Percentiles rank a stretch among this genome's conserved stretches.
Conservation (phyloP, 2,329 filamentous ascomycete species). For the Penicillium sp. region DNA sequence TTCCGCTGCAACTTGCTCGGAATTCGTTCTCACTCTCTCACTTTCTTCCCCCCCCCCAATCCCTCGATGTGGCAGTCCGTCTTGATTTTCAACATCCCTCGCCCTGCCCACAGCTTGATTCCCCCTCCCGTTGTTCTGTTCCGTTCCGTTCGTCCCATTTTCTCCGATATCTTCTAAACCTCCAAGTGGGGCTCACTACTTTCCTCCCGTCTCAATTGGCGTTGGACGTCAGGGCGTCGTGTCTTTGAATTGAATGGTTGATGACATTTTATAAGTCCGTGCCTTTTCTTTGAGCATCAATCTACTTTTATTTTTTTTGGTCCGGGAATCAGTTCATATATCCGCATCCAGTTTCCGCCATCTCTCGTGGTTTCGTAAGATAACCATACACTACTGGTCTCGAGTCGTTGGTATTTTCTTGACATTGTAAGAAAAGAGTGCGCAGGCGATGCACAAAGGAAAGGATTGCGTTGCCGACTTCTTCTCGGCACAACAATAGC, state of each 20-base stretch:
- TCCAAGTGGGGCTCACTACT: slow-evolving; percentile 8
- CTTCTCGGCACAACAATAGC: too few species aligned
- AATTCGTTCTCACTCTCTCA: slow-evolving; percentile 9
- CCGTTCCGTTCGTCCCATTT: slow-evolving; percentile 6
- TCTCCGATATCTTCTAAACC: slow-evolving; percentile 1
- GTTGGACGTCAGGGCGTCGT: slow-evolving; percentile 36
- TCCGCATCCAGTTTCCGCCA: too few species aligned
- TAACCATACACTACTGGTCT: too few species aligned
- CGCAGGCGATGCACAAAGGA: too few species aligned
- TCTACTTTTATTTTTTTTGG: neutral
- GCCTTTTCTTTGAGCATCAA: slow-evolving; percentile 9
- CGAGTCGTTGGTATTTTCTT: too few species aligned
- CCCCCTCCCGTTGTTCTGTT: slow-evolving; percentile 11
- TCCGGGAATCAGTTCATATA: too few species aligned
- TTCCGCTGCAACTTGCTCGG: too few species aligned
- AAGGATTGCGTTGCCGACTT: too few species aligned
- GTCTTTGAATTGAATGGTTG: slow-evolving; percentile 33
- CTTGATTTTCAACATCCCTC: too few species aligned
- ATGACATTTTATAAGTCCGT: slow-evolving; percentile 16
- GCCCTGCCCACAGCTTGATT: neutral
- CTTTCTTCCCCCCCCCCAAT: neutral
- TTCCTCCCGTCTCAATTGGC: slow-evolving; percentile 26
- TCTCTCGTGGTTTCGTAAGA: too few species aligned
- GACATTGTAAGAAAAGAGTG: too few species aligned
- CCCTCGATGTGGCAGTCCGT: neutral